Conservation (phyloP, 345 rosid genomes). For the Capsella bursapastoris region DNA sequence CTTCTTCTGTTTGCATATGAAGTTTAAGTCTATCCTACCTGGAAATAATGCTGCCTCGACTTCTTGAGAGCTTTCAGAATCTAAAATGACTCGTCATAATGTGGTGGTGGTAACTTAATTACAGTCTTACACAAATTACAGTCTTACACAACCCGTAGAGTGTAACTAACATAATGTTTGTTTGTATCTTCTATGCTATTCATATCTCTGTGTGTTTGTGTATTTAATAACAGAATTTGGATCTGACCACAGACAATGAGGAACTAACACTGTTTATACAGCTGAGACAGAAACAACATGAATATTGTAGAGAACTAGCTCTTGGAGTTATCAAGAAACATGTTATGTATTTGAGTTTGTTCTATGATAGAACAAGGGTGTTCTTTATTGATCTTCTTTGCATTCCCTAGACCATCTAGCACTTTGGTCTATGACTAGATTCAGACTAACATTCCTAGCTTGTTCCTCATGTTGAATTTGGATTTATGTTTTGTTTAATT, state of each 20-base stretch:
- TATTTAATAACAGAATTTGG: neutral
- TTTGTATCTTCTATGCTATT: neutral
- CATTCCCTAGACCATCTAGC: neutral
- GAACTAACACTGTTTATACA: no score
- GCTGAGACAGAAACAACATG: neutral
- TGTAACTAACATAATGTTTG: neutral
- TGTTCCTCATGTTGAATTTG: neutral
- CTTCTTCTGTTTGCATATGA: neutral
- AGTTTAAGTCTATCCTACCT: neutral
- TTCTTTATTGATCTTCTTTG: no score
- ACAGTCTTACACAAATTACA: no score
- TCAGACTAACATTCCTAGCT: neutral
- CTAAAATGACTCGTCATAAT: neutral
- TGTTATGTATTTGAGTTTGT: neutral
- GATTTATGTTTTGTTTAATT: neutral
- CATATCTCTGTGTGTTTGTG: neutral
- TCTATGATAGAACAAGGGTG: neutral
- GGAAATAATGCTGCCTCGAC: neutral
- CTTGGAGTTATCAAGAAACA: neutral
- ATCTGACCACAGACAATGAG: neutral
- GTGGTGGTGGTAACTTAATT: no score
- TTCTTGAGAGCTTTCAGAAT: constrained; percentile 9
- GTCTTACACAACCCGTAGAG: no score
- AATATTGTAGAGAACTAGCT: neutral
- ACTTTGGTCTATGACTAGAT: neutral